Evolutionary conservation across 306 rosid species (phyloP).

Genomic region (Abrus precatorius): DNA sequence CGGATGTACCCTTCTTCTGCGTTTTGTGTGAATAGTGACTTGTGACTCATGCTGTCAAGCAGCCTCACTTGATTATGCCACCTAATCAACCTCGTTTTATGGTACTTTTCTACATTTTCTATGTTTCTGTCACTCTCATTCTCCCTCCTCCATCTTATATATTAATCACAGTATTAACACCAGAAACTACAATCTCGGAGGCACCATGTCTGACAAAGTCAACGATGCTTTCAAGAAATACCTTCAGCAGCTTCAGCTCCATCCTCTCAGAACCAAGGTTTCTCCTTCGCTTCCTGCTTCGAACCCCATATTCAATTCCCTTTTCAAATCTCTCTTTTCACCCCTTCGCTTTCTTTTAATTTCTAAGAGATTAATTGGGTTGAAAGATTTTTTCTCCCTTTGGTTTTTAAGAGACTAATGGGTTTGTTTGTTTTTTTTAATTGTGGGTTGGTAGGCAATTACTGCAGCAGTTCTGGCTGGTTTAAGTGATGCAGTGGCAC

Average conservation of each 20-base stretch:
- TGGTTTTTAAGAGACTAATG: conserved; percentile 26
- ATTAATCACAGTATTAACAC: background rate
- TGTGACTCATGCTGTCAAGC: background rate
- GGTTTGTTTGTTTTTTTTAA: background rate
- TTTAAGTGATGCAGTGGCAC: conserved; percentile 81
- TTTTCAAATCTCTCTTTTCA: background rate
- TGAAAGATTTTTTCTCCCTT: background rate
- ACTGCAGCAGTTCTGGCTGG: conserved; percentile 89
- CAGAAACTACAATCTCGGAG: conserved; percentile 9
- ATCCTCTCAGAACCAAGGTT: conserved; percentile 97
- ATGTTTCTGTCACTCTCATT: conserved; percentile 29
- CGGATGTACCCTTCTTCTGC: background rate
- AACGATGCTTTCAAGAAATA: conserved; percentile 71
- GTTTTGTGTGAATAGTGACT: background rate
- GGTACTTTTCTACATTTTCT: background rate
- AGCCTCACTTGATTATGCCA: background rate
- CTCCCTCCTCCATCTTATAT: conserved; percentile 8
- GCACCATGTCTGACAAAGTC: conserved; percentile 78
- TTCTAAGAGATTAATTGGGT: background rate
- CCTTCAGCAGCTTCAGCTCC: conserved; percentile 73
- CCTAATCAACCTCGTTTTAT: conserved; percentile 1
- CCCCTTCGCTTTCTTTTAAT: background rate
- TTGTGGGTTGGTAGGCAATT: conserved; percentile 71
- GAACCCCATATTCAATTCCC: background rate
- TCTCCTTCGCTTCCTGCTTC: conserved; percentile 7